Base-by-base conservation (phyloP, 148 eudicot genomes). In the Rhododendron ovatum region DNA sequence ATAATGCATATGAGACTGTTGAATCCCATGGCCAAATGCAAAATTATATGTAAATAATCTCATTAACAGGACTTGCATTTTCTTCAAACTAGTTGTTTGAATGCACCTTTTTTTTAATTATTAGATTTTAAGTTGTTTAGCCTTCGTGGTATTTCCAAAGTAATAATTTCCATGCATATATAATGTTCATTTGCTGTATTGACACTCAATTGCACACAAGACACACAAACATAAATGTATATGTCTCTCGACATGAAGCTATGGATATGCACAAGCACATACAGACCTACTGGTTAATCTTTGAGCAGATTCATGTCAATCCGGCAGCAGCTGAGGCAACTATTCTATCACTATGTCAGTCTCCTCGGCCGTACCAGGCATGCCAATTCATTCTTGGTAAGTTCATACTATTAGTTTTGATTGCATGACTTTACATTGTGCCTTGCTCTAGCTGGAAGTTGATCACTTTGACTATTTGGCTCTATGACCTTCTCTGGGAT, bases 351-450 rank as follows among this genome's bases (percentile, higher is more conserved):
- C 92, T 98, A 84, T 89, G 95, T 88, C 95, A 92, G 87, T 94
- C 96, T 77, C 88, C 95, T 81, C 93, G 88, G 80, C 99, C 99
- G 10, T 98, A 98, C 88, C 95, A 92, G 80, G 90, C 96, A 86
- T 98, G 99, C 81, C 93, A 93, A 86, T 98, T 91, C 87, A 98
- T 98, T 91, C 93, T 98, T 86, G 98, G 99, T 98, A 91, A 91
- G 95, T 86, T 74, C 12, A 69, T 82, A 35, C 33, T 7, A 24
- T 48, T 71, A 35, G 30, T 20, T 80, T 47, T 11, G 50, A 50
- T 81, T 63, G 61, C 22, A 74, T 47, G 45, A 51, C 67, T 43
- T 51, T 61, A 71, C 24, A 28, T 65, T 26, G 3, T 79, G 75
- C 12, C 84, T 22, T 83, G 33, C 28, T 77, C 39, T 87, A 82